phyloP scores from a whole-genome alignment of 2,329 filamentous ascomycete genomes.

The Pseudogymnoascus sp. region DNA sequence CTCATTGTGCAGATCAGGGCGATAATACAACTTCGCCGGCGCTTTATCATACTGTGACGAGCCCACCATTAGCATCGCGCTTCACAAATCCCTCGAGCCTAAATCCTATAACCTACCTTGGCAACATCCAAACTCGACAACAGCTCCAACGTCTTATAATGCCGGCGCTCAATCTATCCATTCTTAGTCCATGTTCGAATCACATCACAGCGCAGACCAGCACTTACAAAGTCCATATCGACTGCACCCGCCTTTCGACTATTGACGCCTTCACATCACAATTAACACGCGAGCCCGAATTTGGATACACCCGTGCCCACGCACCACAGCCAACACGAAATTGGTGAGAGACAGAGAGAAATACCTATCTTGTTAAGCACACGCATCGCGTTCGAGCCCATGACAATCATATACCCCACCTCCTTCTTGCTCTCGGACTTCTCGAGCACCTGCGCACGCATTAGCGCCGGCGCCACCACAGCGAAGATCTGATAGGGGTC shows the following conservation, averaged over 20 bases:
- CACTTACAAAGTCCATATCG: neutral
- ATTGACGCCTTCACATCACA: neutral
- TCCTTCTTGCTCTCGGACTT: neutral
- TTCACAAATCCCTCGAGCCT: neutral
- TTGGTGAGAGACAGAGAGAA: neutral
- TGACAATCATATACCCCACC: slow-evolving; percentile 5
- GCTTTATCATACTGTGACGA: neutral
- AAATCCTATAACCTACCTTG: neutral
- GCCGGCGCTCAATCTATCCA: neutral
- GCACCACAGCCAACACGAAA: neutral
- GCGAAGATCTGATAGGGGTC: neutral
- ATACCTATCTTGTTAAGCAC: neutral
- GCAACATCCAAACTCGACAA: neutral
- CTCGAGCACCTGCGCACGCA: slow-evolving; percentile 1
- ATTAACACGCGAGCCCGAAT: neutral
- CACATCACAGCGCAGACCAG: neutral
- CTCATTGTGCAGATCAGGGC: neutral
- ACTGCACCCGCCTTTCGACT: neutral
- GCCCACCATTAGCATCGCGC: neutral
- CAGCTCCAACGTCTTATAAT: neutral
- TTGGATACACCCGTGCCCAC: neutral
- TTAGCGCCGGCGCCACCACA: neutral
- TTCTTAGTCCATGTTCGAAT: neutral
- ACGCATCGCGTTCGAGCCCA: slow-evolving; percentile 1
- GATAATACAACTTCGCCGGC: neutral